A percentile compares a stretch with the other conserved stretches of the same genome.
Evolutionary conservation across 176 grass and related monocot genomes (phyloP).

Genomic region (Microstegium vimineum): DNA sequence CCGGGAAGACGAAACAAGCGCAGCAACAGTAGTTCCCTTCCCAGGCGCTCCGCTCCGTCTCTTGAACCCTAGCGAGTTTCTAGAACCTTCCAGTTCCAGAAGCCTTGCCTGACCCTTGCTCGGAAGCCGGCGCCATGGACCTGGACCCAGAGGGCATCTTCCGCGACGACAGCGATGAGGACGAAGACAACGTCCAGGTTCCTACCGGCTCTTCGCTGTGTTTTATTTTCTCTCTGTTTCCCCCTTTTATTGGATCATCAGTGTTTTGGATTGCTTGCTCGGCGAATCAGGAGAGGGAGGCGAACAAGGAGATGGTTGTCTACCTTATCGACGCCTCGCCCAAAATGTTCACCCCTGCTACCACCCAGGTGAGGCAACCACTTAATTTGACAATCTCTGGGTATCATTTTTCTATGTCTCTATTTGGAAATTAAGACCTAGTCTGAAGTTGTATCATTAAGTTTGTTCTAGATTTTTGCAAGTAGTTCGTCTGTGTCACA

Average conservation of each 20-base stretch:
- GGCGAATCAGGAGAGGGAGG: too few species aligned
- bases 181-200: slow-evolving; percentile 50
- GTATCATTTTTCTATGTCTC: background rate
- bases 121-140: slow-evolving; percentile 54
- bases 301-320: too few species aligned
- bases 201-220: background rate
- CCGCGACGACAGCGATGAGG: slow-evolving; percentile 85
- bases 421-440: background rate
- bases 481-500: too few species aligned
- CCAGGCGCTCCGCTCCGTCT: too few species aligned
- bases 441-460: background rate
- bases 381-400: background rate
- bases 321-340: too few species aligned
- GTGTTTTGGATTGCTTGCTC: background rate
- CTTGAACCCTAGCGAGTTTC: slow-evolving; percentile 33
- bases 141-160: slow-evolving; percentile 92
- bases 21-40: too few species aligned
- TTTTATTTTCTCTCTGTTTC: background rate
- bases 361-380: slow-evolving; percentile 36
- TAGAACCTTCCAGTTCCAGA: slow-evolving; percentile 26
- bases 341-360: too few species aligned
- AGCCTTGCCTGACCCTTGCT: background rate
- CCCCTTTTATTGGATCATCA: background rate
- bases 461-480: background rate
- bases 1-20: too few species aligned